phyloP scores from a whole-genome alignment of 495 filamentous ascomycete species.

The Penicillium psychrofluorescens region DNA sequence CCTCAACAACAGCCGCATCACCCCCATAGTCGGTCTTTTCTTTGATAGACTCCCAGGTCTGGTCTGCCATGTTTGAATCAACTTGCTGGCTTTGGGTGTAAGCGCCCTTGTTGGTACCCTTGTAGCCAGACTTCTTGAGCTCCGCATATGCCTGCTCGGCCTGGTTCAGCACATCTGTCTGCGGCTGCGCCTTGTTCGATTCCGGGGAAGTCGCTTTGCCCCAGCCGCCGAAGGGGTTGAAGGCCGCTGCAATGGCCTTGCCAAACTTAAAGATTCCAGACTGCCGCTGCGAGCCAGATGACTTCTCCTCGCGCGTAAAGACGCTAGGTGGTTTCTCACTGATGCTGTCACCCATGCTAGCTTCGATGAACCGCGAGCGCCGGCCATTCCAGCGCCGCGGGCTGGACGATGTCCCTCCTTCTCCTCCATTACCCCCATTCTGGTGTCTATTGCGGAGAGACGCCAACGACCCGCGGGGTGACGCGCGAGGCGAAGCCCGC shows the following conservation, averaged over 20 bases:
- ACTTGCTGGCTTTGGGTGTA: constrained; percentile 20
- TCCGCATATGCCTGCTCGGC: constrained; percentile 53
- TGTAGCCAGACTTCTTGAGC: constrained; percentile 52
- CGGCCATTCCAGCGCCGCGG: constrained; percentile 23
- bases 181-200: constrained; percentile 15
- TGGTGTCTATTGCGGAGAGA: constrained; percentile 13
- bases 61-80: constrained; percentile 19
- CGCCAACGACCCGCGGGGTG: constrained; percentile 8
- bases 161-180: constrained; percentile 37
- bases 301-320: constrained; percentile 43
- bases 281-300: constrained; percentile 4
- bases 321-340: constrained; percentile 60
- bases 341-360: constrained; percentile 68
- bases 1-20: constrained; percentile 7
- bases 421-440: too few species aligned
- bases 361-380: constrained; percentile 61
- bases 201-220: constrained; percentile 24
- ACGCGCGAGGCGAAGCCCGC: constrained; percentile 11
- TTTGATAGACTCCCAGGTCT: constrained; percentile 34
- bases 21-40: constrained; percentile 28
- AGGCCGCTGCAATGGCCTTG: constrained; percentile 47
- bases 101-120: constrained; percentile 37
- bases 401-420: background rate
- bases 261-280: constrained; percentile 55
- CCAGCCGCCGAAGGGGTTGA: constrained; percentile 47